These are phyloP conservation scores for Tolypocladium album DNA, from an alignment of 2,329 filamentous ascomycete species.

Conservation along the genomic window DNA sequence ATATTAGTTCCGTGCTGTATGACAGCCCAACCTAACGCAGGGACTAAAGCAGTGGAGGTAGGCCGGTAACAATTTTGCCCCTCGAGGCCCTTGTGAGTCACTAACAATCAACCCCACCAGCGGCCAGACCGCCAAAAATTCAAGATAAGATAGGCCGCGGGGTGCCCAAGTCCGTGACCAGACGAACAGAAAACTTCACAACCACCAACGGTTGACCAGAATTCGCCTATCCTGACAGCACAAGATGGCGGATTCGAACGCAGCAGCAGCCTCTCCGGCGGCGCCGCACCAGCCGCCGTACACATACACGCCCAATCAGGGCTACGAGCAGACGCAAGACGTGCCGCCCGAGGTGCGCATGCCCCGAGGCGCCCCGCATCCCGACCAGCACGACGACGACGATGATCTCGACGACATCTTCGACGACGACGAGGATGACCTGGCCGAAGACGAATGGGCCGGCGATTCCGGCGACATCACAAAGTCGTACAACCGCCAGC, in stretches of 20 bases:
- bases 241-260: neutral
- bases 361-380: constrained; percentile 12
- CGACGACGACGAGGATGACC: constrained; percentile 25
- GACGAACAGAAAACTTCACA: neutral
- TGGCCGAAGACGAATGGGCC: constrained; percentile 46
- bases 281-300: constrained; percentile 35
- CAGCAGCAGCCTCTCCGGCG: constrained; percentile 20
- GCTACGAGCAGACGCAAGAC: constrained; percentile 29
- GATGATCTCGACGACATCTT: constrained; percentile 17
- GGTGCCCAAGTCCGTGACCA: neutral
- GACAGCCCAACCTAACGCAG: neutral
- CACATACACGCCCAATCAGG: constrained; percentile 30
- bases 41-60: neutral
- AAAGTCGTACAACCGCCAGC: constrained; percentile 81
- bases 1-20: neutral
- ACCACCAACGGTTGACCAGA: neutral
- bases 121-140: neutral
- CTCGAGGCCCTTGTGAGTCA: neutral
- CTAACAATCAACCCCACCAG: neutral
- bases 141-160: constrained; percentile 3
- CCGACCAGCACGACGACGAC: constrained; percentile 10
- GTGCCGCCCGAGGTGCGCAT: constrained; percentile 19
- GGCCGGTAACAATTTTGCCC: neutral
- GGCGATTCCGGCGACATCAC: constrained; percentile 59
- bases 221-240: neutral